Conservation (phyloP, 768 basidiomycete species). For the Amanita rubescens region DNA sequence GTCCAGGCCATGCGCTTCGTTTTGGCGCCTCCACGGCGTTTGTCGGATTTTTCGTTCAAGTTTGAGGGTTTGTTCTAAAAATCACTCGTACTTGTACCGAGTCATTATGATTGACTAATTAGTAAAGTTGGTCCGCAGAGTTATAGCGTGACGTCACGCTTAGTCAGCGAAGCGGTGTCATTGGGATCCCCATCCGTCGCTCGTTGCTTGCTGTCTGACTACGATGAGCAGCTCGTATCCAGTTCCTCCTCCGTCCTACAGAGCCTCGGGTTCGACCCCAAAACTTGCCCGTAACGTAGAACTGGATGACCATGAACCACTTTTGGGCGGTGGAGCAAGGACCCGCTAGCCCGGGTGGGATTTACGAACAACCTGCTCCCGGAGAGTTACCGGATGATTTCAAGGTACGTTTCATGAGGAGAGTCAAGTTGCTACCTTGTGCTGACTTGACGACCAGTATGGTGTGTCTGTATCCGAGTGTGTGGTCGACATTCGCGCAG, state of each 20-base stretch:
- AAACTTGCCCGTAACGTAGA: constrained; percentile 26
- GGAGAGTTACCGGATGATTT: constrained; percentile 90
- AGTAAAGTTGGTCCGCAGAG: neutral
- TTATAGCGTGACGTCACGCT: neutral
- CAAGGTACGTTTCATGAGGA: constrained; percentile 47
- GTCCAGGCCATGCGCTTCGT: too few species aligned
- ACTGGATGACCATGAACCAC: constrained; percentile 40
- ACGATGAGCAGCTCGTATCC: constrained; percentile 52
- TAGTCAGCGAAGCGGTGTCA: constrained; percentile 4
- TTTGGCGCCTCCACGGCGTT: too few species aligned
- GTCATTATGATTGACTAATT: too few species aligned
- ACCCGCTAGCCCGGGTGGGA: constrained; percentile 38
- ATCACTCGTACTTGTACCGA: too few species aligned
- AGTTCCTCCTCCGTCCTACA: constrained; percentile 56
- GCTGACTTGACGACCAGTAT: constrained; percentile 39
- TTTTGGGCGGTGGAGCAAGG: constrained; percentile 53
- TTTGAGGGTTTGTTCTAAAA: too few species aligned
- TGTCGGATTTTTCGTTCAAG: too few species aligned
- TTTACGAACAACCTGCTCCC: constrained; percentile 64
- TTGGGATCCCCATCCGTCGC: neutral
- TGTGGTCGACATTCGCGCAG: constrained; percentile 68
- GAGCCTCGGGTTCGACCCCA: constrained; percentile 27
- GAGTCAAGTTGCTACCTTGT: neutral
- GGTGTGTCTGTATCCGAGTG: constrained; percentile 77
- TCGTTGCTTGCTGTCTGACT: neutral